phyloP scores from a whole-genome alignment of 495 filamentous ascomycete genomes.

The Aspergillus leporis region DNA sequence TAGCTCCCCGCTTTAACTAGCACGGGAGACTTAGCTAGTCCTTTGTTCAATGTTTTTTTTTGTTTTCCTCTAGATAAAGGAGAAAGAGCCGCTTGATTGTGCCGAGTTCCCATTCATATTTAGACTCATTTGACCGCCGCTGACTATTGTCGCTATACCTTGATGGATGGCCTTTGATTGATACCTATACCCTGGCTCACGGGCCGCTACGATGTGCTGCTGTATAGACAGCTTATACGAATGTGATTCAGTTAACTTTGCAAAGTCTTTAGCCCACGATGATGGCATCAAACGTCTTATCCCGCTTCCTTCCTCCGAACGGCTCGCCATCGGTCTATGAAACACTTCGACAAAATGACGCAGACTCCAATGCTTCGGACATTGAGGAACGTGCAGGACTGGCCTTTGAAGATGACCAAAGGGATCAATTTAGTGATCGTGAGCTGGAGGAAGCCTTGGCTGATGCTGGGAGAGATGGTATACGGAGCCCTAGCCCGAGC shows the following conservation, averaged over 20 bases:
- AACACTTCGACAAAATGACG: conserved; percentile 62
- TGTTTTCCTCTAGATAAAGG: not conserved
- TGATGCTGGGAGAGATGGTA: conserved; percentile 60
- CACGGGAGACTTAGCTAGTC: not conserved
- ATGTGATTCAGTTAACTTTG: conserved; percentile 14
- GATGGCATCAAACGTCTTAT: conserved; percentile 80
- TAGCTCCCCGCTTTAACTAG: not conserved
- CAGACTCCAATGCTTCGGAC: conserved; percentile 58
- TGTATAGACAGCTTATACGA: conserved; percentile 11
- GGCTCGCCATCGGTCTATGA: conserved; percentile 72
- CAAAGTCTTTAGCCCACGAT: conserved; percentile 33
- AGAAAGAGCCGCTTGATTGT: not conserved
- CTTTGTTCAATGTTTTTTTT: not conserved
- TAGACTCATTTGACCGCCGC: not conserved
- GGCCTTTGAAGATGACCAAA: conserved; percentile 65
- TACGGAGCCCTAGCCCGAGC: conserved; percentile 41
- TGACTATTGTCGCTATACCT: not conserved
- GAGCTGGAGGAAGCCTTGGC: conserved; percentile 69
- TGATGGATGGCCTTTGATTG: conserved; percentile 22
- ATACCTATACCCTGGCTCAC: conserved; percentile 9
- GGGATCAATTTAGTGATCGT: conserved; percentile 65
- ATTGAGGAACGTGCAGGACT: conserved; percentile 68
- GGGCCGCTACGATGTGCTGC: conserved; percentile 23
- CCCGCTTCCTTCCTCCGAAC: conserved; percentile 66
- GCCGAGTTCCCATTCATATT: not conserved